These are phyloP conservation scores for Mycena galopus DNA, from an alignment of 768 basidiomycete species.

Conservation along the genomic window DNA sequence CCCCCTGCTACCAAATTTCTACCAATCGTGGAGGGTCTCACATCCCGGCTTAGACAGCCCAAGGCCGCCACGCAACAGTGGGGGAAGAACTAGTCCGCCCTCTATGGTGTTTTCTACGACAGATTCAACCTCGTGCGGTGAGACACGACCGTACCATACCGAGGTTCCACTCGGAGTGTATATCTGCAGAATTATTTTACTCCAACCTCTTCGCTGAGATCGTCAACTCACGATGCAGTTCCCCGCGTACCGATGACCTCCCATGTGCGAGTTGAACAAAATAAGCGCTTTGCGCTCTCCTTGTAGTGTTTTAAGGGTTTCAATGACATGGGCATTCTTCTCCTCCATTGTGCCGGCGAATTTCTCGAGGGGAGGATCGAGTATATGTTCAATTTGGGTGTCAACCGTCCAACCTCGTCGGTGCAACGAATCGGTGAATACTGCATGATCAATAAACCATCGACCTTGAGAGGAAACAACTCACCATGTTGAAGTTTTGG, in stretches of 20 bases:
- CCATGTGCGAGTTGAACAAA: slow-evolving; percentile 89
- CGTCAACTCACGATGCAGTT: slow-evolving; percentile 55
- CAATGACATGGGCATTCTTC: slow-evolving; percentile 66
- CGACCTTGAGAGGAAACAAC: slow-evolving; percentile 34
- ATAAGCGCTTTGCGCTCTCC: slow-evolving; percentile 82
- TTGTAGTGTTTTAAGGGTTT: slow-evolving; percentile 64
- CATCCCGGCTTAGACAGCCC: slow-evolving; percentile 80
- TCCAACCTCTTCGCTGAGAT: neutral
- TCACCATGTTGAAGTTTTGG: slow-evolving; percentile 84
- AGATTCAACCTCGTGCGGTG: slow-evolving; percentile 88
- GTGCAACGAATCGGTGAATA: slow-evolving; percentile 73
- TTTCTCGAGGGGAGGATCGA: slow-evolving; percentile 74
- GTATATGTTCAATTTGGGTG: slow-evolving; percentile 72
- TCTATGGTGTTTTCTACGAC: slow-evolving; percentile 92
- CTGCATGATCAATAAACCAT: slow-evolving; percentile 49
- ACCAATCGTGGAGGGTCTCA: slow-evolving; percentile 81
- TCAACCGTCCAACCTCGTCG: slow-evolving; percentile 81
- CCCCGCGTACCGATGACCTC: slow-evolving; percentile 95
- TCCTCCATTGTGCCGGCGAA: slow-evolving; percentile 64
- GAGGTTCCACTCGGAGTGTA: slow-evolving; percentile 87
- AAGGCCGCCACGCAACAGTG: slow-evolving; percentile 89
- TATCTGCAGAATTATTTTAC: slow-evolving; percentile 59
- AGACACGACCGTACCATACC: slow-evolving; percentile 96
- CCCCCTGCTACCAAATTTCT: slow-evolving; percentile 29
- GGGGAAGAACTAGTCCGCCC: slow-evolving; percentile 84